A percentile compares a stretch with the other conserved stretches of the same genome.
Conservation (phyloP, 2,329 filamentous ascomycete genomes). For the Alternaria sp. region DNA sequence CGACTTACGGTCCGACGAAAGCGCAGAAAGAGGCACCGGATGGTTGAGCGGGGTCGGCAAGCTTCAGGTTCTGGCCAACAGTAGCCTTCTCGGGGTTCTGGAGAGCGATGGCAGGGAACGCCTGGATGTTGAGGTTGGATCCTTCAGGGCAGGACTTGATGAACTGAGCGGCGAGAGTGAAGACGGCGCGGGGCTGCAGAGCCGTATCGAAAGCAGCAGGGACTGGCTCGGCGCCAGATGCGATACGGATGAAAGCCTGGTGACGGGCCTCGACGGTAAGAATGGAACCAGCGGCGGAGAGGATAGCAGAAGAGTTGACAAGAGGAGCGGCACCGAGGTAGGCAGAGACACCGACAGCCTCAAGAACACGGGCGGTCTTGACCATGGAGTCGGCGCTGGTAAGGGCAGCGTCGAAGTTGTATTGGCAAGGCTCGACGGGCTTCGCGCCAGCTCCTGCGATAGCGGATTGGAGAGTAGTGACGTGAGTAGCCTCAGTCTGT, state of each 20-base stretch:
- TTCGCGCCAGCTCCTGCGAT: slow-evolving; percentile 69
- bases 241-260: slow-evolving; percentile 74
- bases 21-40: slow-evolving; percentile 67
- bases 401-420: slow-evolving; percentile 70
- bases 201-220: slow-evolving; percentile 75
- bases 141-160: slow-evolving; percentile 73
- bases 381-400: slow-evolving; percentile 73
- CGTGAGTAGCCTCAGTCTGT: slow-evolving; percentile 69
- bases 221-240: slow-evolving; percentile 65
- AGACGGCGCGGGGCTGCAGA: slow-evolving; percentile 72
- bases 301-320: slow-evolving; percentile 66
- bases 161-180: slow-evolving; percentile 76
- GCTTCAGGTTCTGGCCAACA: slow-evolving; percentile 51
- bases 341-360: slow-evolving; percentile 77
- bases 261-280: slow-evolving; percentile 77
- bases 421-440: slow-evolving; percentile 74
- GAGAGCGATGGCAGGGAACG: slow-evolving; percentile 67
- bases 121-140: slow-evolving; percentile 68
- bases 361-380: slow-evolving; percentile 72
- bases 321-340: slow-evolving; percentile 74
- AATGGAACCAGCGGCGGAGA: slow-evolving; percentile 73
- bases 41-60: slow-evolving; percentile 49
- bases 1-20: slow-evolving; percentile 68
- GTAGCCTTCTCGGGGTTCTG: slow-evolving; percentile 59
- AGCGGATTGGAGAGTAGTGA: slow-evolving; percentile 65